phyloP scores from a whole-genome alignment of 176 grass and related monocot species.

The Oryza officinalis region DNA sequence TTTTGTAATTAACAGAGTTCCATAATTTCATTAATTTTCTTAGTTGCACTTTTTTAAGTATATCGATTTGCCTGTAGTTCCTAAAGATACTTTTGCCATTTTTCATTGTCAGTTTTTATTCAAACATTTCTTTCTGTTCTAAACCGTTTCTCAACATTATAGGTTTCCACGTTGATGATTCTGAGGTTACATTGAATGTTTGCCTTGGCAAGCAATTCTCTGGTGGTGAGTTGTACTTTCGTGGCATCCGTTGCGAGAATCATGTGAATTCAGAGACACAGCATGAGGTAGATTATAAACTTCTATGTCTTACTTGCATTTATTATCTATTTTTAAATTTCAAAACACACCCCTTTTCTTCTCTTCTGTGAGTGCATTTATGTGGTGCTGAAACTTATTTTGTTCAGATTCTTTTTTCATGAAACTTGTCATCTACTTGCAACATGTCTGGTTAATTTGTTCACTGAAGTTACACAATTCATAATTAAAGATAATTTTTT shows the following conservation, averaged over 20 bases:
- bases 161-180: slow-evolving; percentile 99
- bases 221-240: slow-evolving; percentile 95
- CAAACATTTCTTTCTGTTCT: slow-evolving; percentile 2
- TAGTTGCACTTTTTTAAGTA: background rate
- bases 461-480: background rate
- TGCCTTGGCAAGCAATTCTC: slow-evolving; percentile 94
- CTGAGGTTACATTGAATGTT: slow-evolving; percentile 96
- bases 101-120: background rate
- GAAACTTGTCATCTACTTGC: slow-evolving; percentile 19
- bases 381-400: background rate
- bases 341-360: background rate
- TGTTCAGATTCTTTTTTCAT: background rate
- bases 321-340: background rate
- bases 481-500: background rate
- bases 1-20: slow-evolving; percentile 4
- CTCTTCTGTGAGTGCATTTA: background rate
- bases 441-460: background rate
- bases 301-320: background rate
- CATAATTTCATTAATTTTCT: background rate
- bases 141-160: slow-evolving; percentile 5
- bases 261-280: slow-evolving; percentile 93
- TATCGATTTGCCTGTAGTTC: background rate
- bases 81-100: background rate
- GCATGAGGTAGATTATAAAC: slow-evolving; percentile 60
- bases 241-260: slow-evolving; percentile 90